Base-by-base conservation (phyloP, 2,329 filamentous ascomycete species). In the Alternaria hordeiaustralica region DNA sequence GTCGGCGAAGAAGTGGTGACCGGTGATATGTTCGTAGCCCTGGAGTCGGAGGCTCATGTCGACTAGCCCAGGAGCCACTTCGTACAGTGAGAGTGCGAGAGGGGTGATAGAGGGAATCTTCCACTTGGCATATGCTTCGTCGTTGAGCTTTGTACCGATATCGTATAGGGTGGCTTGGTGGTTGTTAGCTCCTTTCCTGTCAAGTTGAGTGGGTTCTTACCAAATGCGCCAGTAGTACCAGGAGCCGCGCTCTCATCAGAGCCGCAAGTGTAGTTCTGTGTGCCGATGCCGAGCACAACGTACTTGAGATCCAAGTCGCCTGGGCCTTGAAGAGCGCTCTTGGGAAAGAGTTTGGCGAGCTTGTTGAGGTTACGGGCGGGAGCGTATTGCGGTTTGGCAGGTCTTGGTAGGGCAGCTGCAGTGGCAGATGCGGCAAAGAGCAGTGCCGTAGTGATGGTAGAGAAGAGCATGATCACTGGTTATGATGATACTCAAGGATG, bases 1-100 rank as follows among this genome's bases (percentile, higher is more conserved):
- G 66, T 50, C 66, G 64, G 78, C 86, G 83, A 93, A 93, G 85
- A 84, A 91, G 83, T 93, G 91, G 71, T 88, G 84, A 28, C 90
- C 91, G 13, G 89, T 75, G 70, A 85, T 84, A 6, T 71, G 58
- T 57, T 73, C 64, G 65, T 73, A 80, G 55, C 77, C 76, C 43
- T 76, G 70, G 1, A 67, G 65, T 28, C 63, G 58, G 55, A 80
- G 71, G 57, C 73, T 77, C 58, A 61, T 63, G 36, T 71, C 66
- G n/a, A 79, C 69, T 15, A 67, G 57, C 21, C 49, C 46, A 11
- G 72, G 69, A 23, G 64, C 60, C 21, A 57, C 60, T 36, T 68
- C 58, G 41, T 63, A 68, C 21, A 79, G 65, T 8, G 73, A 74
- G 18, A 80, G 76, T 2, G 78, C 75, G 43, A 80, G 74, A 2